Evolutionary conservation across 2,329 filamentous ascomycete species (phyloP), one percentile per base, ranked within the genome.

Genomic region (Aspergillus ochraceoroseus): DNA sequence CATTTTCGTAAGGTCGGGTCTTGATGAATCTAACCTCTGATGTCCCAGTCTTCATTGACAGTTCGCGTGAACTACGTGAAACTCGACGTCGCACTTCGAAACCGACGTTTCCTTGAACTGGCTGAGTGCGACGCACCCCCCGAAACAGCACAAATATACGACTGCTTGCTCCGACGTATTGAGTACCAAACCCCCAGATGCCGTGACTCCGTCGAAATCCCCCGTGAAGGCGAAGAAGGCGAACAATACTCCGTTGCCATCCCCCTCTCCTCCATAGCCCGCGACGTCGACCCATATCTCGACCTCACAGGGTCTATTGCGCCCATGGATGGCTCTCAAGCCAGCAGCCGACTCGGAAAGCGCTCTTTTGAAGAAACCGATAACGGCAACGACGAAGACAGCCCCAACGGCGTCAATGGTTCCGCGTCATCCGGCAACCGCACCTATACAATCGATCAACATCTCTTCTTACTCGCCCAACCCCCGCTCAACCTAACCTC

Each of bases 41-140:
- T 1, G 6, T 12, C 7, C 17, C 58, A 94, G 82, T 76, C 79
- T 34, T 77, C 84, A 43, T 71, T 88, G 49, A 74, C 89, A 23
- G 71, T 96, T 33, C 79, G 83, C 18, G 72, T 95, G 39, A 95
- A 95, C 59, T 83, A 87, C 56, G 83, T 89, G 41, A 94, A 90
- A 62, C 86, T 87, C 44, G 72, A 83, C 5, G 85, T 95, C 7
- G 81, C 85, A 34, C 72, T 95, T 48, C 85, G 90, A 41, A 95
- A 87, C 54, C 76, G 82, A 49, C 79, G 80, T 13, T 79, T 96
- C 2, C 79, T 83, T 37, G 73, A 80, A n/a, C 77, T 88, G 41
- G 87, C 81, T 1, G 74, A 80, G 36, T 78, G 84, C 38, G 73
- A 77, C 20, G 75, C 92, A 13, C 85, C 88, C 30, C 73, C 80